These are phyloP conservation scores for Pisolithus sp. DNA, from an alignment of 768 basidiomycete species.

Conservation along the genomic window DNA sequence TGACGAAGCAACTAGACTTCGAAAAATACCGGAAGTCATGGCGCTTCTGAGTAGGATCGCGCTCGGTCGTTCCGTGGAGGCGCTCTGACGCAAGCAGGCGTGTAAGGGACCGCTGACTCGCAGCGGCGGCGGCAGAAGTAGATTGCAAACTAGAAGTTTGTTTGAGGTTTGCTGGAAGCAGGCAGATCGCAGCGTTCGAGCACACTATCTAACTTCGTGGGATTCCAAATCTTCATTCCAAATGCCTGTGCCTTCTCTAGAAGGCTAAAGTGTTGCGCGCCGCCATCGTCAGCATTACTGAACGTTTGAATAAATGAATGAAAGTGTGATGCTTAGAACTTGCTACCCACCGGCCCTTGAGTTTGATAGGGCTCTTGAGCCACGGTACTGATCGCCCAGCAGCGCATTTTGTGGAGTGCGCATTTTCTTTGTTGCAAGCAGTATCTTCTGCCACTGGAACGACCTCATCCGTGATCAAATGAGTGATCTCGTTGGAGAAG, in stretches of 20 bases:
- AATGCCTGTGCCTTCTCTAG: slow-evolving; percentile 61
- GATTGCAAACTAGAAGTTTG: slow-evolving; percentile 24
- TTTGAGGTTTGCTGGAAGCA: slow-evolving; percentile 20
- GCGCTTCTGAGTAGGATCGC: slow-evolving; percentile 83
- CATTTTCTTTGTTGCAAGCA: slow-evolving; percentile 62
- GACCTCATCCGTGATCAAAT: slow-evolving; percentile 70
- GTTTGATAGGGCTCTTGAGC: slow-evolving; percentile 63
- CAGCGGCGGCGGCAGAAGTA: slow-evolving; percentile 23
- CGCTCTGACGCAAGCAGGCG: slow-evolving; percentile 75
- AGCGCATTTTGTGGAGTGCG: slow-evolving; percentile 26
- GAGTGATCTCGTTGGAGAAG: slow-evolving; percentile 82
- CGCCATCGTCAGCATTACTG: slow-evolving; percentile 28
- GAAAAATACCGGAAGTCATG: slow-evolving; percentile 87
- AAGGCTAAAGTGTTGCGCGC: slow-evolving; percentile 38
- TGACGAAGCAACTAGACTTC: slow-evolving; percentile 66
- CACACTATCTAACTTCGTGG: slow-evolving; percentile 65
- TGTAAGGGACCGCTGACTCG: slow-evolving; percentile 45
- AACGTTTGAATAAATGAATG: not conserved
- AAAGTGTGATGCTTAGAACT: not conserved
- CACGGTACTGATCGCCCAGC: slow-evolving; percentile 18
- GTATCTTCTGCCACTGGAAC: slow-evolving; percentile 27
- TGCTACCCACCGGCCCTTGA: slow-evolving; percentile 47
- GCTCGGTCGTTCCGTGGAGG: slow-evolving; percentile 78
- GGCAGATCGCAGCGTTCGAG: slow-evolving; percentile 56
- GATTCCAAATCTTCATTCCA: slow-evolving; percentile 84